Evolutionary conservation across 305 asterid genomes (phyloP), one percentile per base, ranked within the genome.

Genomic region (Lippia alba): DNA sequence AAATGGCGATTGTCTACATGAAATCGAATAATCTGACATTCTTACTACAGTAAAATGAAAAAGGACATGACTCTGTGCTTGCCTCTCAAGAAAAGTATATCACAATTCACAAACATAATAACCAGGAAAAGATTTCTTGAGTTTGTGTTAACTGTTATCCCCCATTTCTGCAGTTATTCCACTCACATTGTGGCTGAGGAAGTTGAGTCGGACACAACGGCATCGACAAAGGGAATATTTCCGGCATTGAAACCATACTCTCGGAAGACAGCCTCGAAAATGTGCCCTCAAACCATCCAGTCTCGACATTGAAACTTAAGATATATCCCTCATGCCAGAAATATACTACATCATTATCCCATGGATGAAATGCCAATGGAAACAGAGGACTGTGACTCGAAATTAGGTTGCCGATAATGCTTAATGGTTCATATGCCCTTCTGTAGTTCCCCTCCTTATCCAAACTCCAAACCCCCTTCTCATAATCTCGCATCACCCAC

Each of bases 231-330:
- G 79, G 69, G 59, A 76, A 71, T 0, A 74, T n/a, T 58, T 74
- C 73, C 70, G 55, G 39, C 2, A 19, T 34, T 5, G 33, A 56
- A 50, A 73, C 50, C 58, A 56, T 54, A 18, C 63, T 41, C 19
- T 16, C 30, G 1, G 51, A 50, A 20, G 32, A 30, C 20, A 70
- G 15, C 10, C 17, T 8, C 15, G 33, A 40, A 16, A 74, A 44
- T 12, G 58, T 20, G 45, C 71, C 76, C 17, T 77, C 80, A 53
- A 80, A 80, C 70, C 80, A 74, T 19, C 80, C 78, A 51, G 18
- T 77, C 68, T 17, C 58, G 44, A 61, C 48, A 69, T 66, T 64
- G 49, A 76, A 80, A 32, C 58, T 70, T 3, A 76, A 56, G 34
- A 80, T 11, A 70, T 53, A 69, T 1, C 77, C 71, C 66, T 76